Base-by-base conservation (phyloP, 192 early-diverging fungal species). In the Lunasporangiospora selenospora region DNA sequence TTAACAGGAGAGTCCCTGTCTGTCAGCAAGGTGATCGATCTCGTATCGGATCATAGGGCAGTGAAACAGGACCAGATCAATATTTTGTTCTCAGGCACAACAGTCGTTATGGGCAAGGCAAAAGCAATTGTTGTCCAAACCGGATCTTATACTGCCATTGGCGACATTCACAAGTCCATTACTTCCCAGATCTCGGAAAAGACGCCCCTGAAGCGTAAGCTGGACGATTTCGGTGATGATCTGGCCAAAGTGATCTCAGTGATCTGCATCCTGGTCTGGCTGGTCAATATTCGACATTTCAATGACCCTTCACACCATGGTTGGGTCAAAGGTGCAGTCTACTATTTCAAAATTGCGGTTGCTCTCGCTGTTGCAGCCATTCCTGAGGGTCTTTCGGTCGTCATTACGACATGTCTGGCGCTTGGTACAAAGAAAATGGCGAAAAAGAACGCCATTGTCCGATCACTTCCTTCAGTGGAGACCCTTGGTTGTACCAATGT, bases 341-440 rank as follows among this genome's bases (percentile, higher is more conserved):
- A 97, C 78, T 96, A 96, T 80, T 98, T 98, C 76, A 97, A 96
- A 77, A 97, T 96, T 43, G 96, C 95, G n/a, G 94, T 98, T 43
- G 95, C 96, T 2, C 81, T 98, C 39, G 96, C 95, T 24, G 95
- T 98, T n/a, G 95, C 96, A 30, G 95, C 94, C 24, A 98, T 98
- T 67, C 96, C 96, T 62, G 96, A 98, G 83, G 96, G 96, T 38
- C 80, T 98, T 32, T 90, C 92, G 11, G 96, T 92, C 27, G 92
- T 98, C 56, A 97, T 97, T 61, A 98, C 96, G 6, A 93, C 94
- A 21, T 97, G 94, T 61, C 77, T 98, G 51, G 94, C 96, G 38
- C 84, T 98, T 40, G 96, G 96, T 49, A 96, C 94, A 19, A 90
- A 92, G 57, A 92, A 90, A 75, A 97, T 98, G 96, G 95, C 96